Evolutionary conservation across 2,329 filamentous ascomycete species (phyloP), one percentile per base, ranked within the genome.

Genomic region (Calonectria honghensis): DNA sequence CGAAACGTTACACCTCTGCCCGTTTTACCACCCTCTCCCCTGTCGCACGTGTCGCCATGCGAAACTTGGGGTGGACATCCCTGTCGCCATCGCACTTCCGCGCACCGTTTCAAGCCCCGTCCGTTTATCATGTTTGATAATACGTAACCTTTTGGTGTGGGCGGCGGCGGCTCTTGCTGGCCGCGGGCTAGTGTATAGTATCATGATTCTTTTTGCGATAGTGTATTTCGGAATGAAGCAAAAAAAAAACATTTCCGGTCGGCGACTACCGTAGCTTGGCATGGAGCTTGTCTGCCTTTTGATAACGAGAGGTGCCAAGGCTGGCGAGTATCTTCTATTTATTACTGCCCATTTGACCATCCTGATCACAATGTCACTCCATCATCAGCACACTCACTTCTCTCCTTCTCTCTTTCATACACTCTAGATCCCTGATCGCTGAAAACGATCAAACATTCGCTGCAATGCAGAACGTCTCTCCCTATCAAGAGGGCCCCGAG

Each of bases 1-100:
- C 13, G 57, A 24, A 61, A 61, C 57, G 57, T 61, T 61, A 48
- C 39, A 59, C 54, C 27, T 59, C 11, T 31, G 52, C 31, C 52
- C 35, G 52, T 35, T 57, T 57, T 10, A 20, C 31, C 31, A 13
- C 37, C 20, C 20, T 35, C 39, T 16, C n/a, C n/a, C 57, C 57
- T 24, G 35, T 41, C 35, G 32, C 57, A 61, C 35, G 57, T 61
- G 57, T 61, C 37, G 24, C n/a, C 57, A 61, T 37, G 20, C 57
- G n/a, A 61, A 41, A 39, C 57, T 14, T 39, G 35, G 57, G n/a
- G 35, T 41, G n/a, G n/a, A 35, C n/a, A 41, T 61, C 57, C 57
- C 35, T 20, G 57, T 61, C 57, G 14, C 57, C 27, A 61, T 41
- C 35, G 39, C 54, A 59, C 11, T 61, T 61, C 57, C 37, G 37